These are phyloP conservation scores for Anthostomella pinea DNA, from an alignment of 2,329 filamentous ascomycete species.

Conservation along the genomic window DNA sequence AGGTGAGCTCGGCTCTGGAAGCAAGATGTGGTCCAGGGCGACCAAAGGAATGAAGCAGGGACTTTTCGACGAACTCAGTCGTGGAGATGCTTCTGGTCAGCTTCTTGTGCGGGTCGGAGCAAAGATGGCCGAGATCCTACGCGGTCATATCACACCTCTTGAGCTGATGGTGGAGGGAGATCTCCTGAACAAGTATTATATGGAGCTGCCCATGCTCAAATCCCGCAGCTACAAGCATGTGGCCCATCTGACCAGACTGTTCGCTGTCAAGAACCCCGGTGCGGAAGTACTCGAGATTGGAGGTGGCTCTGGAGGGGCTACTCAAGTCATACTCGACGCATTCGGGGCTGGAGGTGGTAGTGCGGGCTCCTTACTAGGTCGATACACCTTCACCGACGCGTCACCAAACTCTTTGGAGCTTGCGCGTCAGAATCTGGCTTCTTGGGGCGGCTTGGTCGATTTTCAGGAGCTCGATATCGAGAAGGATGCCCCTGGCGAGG, in stretches of 20 bases:
- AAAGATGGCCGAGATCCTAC: slow-evolving; percentile 27
- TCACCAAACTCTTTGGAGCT: not conserved
- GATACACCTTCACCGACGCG: slow-evolving; percentile 6
- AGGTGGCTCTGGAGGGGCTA: slow-evolving; percentile 7
- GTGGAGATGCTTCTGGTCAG: not conserved
- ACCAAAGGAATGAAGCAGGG: slow-evolving; percentile 1
- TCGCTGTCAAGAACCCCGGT: slow-evolving; percentile 3
- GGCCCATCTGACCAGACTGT: not conserved
- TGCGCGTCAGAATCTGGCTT: not conserved
- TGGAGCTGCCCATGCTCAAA: slow-evolving; percentile 29
- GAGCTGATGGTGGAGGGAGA: slow-evolving; percentile 29
- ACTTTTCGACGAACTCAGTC: slow-evolving; percentile 2
- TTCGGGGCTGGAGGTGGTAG: slow-evolving; percentile 5
- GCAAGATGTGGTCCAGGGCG: slow-evolving; percentile 1
- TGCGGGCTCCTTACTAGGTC: slow-evolving; percentile 4
- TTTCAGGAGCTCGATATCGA: slow-evolving; percentile 8
- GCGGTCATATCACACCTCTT: slow-evolving; percentile 27
- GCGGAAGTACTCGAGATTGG: slow-evolving; percentile 11
- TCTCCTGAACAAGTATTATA: slow-evolving; percentile 31
- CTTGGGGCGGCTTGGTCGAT: slow-evolving; percentile 2
- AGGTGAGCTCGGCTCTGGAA: not conserved
- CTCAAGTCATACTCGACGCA: slow-evolving; percentile 2
- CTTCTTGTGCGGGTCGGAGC: slow-evolving; percentile 19
- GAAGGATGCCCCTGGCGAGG: slow-evolving; percentile 1
- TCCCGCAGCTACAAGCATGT: slow-evolving; percentile 6